Conservation (phyloP, 2,329 filamentous ascomycete genomes). For the Aspergillus awamori region DNA sequence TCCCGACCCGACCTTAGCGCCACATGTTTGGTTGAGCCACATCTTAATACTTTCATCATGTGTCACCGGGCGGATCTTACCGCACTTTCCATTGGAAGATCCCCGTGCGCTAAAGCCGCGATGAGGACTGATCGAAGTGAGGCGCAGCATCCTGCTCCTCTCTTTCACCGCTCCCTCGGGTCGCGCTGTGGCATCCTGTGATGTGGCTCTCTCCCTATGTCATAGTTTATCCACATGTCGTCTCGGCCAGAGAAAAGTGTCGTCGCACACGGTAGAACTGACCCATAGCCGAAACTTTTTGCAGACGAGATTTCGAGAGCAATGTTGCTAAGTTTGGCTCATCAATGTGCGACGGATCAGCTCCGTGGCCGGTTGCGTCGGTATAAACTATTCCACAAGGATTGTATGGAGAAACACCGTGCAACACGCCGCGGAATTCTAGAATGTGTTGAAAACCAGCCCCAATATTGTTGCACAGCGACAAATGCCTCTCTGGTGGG, state of each 20-base stretch:
- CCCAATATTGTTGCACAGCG: neutral
- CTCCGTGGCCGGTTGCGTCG: neutral
- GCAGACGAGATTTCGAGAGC: neutral
- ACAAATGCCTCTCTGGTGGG: neutral
- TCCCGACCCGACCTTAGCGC: conserved; percentile 15
- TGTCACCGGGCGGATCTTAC: conserved; percentile 22
- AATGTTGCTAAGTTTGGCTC: neutral
- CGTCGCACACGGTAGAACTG: conserved; percentile 3
- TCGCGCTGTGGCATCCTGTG: neutral
- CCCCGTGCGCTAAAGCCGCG: conserved; percentile 10
- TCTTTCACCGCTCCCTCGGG: conserved; percentile 24
- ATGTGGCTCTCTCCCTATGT: conserved; percentile 8
- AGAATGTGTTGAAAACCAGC: neutral
- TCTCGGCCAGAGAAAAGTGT: conserved; percentile 1
- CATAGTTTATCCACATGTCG: conserved; percentile 8
- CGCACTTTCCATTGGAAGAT: conserved; percentile 24
- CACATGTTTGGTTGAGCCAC: conserved; percentile 27
- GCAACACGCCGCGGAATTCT: neutral
- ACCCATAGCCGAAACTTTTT: neutral
- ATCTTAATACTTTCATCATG: conserved; percentile 15
- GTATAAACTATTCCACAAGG: neutral
- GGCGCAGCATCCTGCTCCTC: conserved; percentile 23
- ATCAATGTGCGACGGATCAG: neutral
- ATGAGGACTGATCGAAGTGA: conserved; percentile 11
- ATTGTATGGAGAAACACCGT: neutral